phyloP scores from a whole-genome alignment of 2,329 filamentous ascomycete genomes.

The Fusarium sp. region DNA sequence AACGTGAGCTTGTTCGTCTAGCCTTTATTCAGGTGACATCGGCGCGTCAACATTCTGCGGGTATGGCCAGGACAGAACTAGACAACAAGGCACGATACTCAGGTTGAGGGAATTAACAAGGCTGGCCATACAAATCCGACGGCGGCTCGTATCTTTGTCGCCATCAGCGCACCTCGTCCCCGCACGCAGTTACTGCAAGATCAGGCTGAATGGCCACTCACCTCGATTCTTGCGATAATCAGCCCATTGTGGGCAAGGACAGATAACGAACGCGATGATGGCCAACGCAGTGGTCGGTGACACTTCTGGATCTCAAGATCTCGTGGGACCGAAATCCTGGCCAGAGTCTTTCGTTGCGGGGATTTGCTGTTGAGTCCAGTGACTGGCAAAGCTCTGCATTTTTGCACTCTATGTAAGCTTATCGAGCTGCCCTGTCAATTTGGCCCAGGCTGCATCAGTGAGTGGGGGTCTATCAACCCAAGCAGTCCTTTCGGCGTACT shows the following conservation, averaged over 20 bases:
- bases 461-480: constrained; percentile 3
- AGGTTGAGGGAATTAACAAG: constrained; percentile 34
- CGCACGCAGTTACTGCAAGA: constrained; percentile 23
- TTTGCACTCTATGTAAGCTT: constrained; percentile 21
- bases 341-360: not conserved
- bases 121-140: constrained; percentile 29
- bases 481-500: constrained; percentile 5
- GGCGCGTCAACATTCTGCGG: constrained; percentile 26
- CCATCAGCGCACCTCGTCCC: constrained; percentile 17
- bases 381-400: constrained; percentile 17
- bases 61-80: constrained; percentile 23
- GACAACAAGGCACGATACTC: constrained; percentile 21
- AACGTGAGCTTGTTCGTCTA: constrained; percentile 12
- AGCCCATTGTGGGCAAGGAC: not conserved
- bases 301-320: constrained; percentile 11
- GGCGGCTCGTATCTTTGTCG: constrained; percentile 30
- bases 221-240: constrained; percentile 1
- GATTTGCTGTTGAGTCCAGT: not conserved
- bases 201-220: constrained; percentile 28
- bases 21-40: constrained; percentile 26
- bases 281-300: not conserved
- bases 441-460: not conserved
- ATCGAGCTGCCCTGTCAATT: constrained; percentile 15
- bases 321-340: not conserved
- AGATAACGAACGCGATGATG: not conserved